A percentile compares a stretch with the other conserved stretches of the same genome.
phyloP scores from a whole-genome alignment of 116 monocot species.

The Papilionanthe hybrid region DNA sequence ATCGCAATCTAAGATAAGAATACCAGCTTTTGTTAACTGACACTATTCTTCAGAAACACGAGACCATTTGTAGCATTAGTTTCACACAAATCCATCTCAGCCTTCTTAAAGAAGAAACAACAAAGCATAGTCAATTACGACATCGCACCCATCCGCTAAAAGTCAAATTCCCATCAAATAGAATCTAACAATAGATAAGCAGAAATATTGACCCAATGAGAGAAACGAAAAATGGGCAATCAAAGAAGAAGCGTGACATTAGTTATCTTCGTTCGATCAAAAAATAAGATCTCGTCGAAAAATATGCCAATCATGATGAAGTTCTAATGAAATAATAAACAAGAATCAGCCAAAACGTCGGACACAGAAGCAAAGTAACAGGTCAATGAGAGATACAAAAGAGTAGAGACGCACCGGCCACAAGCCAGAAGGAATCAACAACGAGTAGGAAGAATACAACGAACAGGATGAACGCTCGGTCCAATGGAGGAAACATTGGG shows the following conservation, averaged over 20 bases:
- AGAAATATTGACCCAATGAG: background rate
- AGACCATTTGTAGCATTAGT: background rate
- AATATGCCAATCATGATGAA: background rate
- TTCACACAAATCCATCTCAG: background rate
- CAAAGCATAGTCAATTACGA: background rate
- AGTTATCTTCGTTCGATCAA: background rate
- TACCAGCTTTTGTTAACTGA: background rate
- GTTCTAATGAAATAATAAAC: background rate
- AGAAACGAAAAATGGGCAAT: background rate
- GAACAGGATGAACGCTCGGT: background rate
- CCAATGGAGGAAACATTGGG: background rate
- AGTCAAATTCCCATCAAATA: background rate
- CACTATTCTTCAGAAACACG: background rate
- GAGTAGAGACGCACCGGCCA: background rate
- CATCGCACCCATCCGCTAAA: background rate
- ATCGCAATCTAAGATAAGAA: background rate
- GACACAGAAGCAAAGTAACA: background rate
- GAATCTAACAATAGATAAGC: background rate
- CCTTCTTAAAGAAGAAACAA: background rate
- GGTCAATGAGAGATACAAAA: background rate
- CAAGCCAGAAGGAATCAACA: background rate
- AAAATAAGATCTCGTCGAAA: background rate
- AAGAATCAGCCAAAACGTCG: background rate
- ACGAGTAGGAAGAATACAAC: background rate
- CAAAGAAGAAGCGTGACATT: background rate